phyloP scores from a whole-genome alignment of 2,329 filamentous ascomycete genomes.

The Colletotrichum kahawae region DNA sequence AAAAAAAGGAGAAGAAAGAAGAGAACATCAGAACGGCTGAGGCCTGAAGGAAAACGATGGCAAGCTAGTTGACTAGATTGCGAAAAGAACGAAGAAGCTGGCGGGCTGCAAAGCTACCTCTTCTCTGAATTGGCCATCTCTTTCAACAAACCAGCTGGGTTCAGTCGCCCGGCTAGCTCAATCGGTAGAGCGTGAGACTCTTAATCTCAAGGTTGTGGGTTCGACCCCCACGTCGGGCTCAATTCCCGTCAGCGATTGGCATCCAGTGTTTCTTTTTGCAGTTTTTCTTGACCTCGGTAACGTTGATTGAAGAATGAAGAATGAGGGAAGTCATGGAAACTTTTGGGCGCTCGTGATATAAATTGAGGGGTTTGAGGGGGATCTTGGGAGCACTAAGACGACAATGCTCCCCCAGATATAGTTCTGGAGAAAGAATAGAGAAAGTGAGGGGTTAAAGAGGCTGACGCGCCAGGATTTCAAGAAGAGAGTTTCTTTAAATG shows the following conservation, averaged over 20 bases:
- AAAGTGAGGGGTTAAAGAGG: no score
- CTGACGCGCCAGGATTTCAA: no score
- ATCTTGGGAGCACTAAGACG: neutral
- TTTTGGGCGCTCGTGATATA: no score
- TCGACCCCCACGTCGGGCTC: constrained; percentile 31
- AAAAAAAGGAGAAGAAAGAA: neutral
- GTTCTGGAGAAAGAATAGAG: no score
- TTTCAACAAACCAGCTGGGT: neutral
- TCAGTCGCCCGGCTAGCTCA: constrained; percentile 17
- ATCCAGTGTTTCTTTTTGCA: neutral
- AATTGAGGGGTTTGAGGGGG: no score
- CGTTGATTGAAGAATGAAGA: neutral
- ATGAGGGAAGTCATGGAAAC: no score
- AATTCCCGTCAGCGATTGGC: constrained; percentile 21
- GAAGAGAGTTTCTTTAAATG: neutral
- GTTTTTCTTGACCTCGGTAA: neutral
- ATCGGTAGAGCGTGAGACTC: constrained; percentile 79
- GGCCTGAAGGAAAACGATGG: neutral
- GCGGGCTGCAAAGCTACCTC: neutral
- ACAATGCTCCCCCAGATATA: no score
- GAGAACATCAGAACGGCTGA: neutral
- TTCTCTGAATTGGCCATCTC: no score
- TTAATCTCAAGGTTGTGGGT: constrained; percentile 41
- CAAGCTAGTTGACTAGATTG: neutral
- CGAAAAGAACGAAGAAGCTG: neutral